These are phyloP conservation scores for Setomelanomma holmii DNA, from an alignment of 2,329 filamentous ascomycete species.

Conservation along the genomic window DNA sequence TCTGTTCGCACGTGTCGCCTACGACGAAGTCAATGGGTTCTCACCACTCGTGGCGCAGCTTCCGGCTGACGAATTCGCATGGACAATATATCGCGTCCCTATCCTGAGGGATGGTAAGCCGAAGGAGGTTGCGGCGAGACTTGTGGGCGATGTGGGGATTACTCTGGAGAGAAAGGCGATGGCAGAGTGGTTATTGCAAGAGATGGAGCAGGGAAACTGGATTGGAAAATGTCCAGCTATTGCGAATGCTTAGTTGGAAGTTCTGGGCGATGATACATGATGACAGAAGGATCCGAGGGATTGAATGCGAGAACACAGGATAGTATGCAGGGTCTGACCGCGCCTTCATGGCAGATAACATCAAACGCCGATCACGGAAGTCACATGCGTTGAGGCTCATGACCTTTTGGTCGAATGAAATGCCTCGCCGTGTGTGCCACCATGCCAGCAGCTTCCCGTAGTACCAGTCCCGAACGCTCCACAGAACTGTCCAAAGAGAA, in stretches of 20 bases:
- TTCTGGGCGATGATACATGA: no score
- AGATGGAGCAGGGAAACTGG: slow-evolving; percentile 13
- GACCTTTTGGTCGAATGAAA: no score
- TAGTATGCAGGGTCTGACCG: neutral
- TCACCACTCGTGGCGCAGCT: neutral
- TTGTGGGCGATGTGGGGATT: slow-evolving; percentile 8
- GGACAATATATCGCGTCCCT: slow-evolving; percentile 18
- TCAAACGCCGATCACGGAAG: no score
- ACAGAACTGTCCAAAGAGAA: no score
- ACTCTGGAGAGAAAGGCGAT: slow-evolving; percentile 12
- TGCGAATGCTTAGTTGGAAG: slow-evolving; percentile 3
- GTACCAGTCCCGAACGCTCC: no score
- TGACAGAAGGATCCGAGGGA: no score
- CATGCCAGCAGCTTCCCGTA: no score
- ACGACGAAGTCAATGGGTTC: slow-evolving; percentile 14
- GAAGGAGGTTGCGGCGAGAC: slow-evolving; percentile 6
- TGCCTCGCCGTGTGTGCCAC: no score
- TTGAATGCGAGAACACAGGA: no score
- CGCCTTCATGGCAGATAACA: no score
- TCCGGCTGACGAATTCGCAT: slow-evolving; percentile 1
- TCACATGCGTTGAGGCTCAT: no score
- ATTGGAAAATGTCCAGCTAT: slow-evolving; percentile 12
- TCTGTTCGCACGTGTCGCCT: slow-evolving; percentile 8
- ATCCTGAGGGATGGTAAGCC: slow-evolving; percentile 7
- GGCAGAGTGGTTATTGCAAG: slow-evolving; percentile 15